Conservation (phyloP, 2,329 filamentous ascomycete genomes). For the Ascochyta koolunga region DNA sequence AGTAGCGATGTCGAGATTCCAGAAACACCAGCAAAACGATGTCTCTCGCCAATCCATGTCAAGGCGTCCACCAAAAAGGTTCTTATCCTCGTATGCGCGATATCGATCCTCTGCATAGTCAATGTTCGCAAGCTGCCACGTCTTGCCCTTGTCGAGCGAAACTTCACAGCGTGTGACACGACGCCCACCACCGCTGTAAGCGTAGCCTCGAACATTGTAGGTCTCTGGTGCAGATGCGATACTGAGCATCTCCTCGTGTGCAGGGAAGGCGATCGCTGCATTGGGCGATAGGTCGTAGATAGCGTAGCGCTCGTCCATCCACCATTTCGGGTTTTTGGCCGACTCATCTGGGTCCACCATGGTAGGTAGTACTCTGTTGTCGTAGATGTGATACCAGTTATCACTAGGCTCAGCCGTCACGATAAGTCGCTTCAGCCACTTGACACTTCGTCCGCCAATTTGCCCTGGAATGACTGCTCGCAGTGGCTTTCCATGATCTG, state of each 20-base stretch:
- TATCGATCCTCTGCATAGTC: conserved; percentile 88
- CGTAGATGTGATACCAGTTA: conserved; percentile 95
- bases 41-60: conserved; percentile 84
- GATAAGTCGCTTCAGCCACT: conserved; percentile 85
- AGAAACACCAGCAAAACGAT: conserved; percentile 92
- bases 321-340: conserved; percentile 74
- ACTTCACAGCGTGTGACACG: conserved; percentile 82
- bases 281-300: conserved; percentile 93
- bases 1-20: conserved; percentile 73
- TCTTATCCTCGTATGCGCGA: conserved; percentile 66
- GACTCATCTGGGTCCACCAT: conserved; percentile 83
- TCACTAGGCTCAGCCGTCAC: conserved; percentile 80
- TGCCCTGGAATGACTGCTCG: conserved; percentile 86
- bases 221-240: conserved; percentile 55
- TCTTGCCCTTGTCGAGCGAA: conserved; percentile 80
- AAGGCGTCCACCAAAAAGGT: conserved; percentile 75
- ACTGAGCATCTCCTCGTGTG: conserved; percentile 72
- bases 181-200: conserved; percentile 86
- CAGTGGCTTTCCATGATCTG: conserved; percentile 86
- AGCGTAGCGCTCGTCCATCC: conserved; percentile 88
- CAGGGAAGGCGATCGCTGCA: conserved; percentile 79
- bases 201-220: conserved; percentile 79
- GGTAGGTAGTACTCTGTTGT: conserved; percentile 88
- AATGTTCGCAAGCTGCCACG: conserved; percentile 78
- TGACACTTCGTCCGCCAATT: conserved; percentile 90